Conservation (phyloP, 768 basidiomycete species). For the Tulasnella sp. region DNA sequence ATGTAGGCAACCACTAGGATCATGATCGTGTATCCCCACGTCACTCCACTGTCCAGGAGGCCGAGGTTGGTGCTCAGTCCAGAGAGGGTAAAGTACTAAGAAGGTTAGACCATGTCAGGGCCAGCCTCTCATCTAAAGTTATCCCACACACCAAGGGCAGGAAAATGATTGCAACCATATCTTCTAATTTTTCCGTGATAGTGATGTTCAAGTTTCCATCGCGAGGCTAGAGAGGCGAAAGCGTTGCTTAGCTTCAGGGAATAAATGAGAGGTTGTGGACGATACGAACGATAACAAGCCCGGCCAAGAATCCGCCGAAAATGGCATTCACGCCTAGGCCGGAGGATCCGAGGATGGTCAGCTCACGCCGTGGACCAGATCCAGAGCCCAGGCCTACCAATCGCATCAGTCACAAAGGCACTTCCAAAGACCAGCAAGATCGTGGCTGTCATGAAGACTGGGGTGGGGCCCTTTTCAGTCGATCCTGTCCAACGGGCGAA, state of each 20-base stretch:
- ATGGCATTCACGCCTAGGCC: slow-evolving; percentile 60
- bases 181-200: slow-evolving; percentile 94
- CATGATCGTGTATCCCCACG: slow-evolving; percentile 82
- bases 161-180: slow-evolving; percentile 85
- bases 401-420: slow-evolving; percentile 88
- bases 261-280: neutral
- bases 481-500: slow-evolving; percentile 72
- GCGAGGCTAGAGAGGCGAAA: slow-evolving; percentile 38
- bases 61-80: slow-evolving; percentile 86
- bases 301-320: slow-evolving; percentile 85
- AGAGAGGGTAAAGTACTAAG: slow-evolving; percentile 83
- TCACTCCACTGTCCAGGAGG: slow-evolving; percentile 72
- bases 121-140: neutral
- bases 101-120: neutral
- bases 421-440: slow-evolving; percentile 75
- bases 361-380: neutral
- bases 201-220: slow-evolving; percentile 80
- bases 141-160: slow-evolving; percentile 58
- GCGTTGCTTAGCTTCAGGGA: neutral
- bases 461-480: slow-evolving; percentile 71
- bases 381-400: slow-evolving; percentile 40
- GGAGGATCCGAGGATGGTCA: neutral
- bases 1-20: slow-evolving; percentile 70
- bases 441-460: slow-evolving; percentile 79
- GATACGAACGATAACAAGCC: slow-evolving; percentile 25